Evolutionary conservation across 225 moss, liverwort and hornwort genomes (phyloP), one percentile per base, ranked within the genome.

Genomic region (Climacium dendroides): DNA sequence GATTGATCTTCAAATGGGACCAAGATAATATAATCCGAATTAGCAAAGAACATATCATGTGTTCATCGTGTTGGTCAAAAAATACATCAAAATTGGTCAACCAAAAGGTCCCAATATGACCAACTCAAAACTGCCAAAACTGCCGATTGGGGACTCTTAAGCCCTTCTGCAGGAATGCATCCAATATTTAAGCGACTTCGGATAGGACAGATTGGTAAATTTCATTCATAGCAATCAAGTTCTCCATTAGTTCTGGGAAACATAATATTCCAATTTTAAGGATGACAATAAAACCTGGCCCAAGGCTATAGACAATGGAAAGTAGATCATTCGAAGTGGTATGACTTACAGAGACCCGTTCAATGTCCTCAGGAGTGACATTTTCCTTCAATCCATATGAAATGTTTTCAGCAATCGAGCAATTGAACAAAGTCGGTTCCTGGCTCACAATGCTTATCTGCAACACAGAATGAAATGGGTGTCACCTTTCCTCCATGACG

Each of bases 391-490:
- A 70, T 86, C 98, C 98, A 84, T 99, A 99, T 30, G 98, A 93
- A 84, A 99, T 97, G 65, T 99, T 99, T 79, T 96, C 96, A 84
- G 92, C 94, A 84, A 99, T 95, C 69, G 98, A 90, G 87, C 93
- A 95, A 89, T 99, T 99, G 88, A 99, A 99, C 43, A 99, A 91
- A 20, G 94, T 97, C 23, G 97, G 98, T 53, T 99, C 98, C 90
- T 99, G 98, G 92, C 96, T 99, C 74, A 99, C 98, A 87, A 99
- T 99, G 86, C 97, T 99, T 83, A 97, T 92, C 97, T 99, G 97
- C 91, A 93, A 88, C 86, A 67, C 48, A 19, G 43, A 66, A 74
- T 79, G 41, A 84, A 35, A 79, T 48, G 50, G 13, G 35, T 84
- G 84, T 64, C 47, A 47, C 28, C 19, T 32, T 39, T 34, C 45